Percentiles rank a stretch among this genome's conserved stretches.
Evolutionary conservation across 1,284 basidiomycete species (phyloP).

Genomic region (Puccinia novopanici): DNA sequence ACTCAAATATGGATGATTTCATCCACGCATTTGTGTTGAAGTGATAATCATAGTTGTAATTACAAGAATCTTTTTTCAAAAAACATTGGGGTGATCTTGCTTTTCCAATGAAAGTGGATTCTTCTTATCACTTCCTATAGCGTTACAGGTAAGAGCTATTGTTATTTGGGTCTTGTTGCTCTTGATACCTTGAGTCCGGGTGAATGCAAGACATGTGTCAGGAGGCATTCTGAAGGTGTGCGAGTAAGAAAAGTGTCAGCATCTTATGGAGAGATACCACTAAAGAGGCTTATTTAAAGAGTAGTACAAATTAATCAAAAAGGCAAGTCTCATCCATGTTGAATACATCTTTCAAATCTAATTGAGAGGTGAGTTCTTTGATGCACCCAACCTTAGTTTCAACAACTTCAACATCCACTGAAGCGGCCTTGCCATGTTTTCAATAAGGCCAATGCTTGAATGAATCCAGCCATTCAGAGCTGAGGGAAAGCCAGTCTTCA

Average conservation of each 20-base stretch:
- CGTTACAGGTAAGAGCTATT: conserved; percentile 17
- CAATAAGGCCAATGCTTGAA: conserved; percentile 14
- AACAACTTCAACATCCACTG: background rate
- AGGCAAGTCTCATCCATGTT: too few species aligned
- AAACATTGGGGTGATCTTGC: conserved; percentile 5
- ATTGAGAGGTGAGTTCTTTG: background rate
- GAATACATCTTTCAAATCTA: too few species aligned
- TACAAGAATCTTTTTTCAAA: background rate
- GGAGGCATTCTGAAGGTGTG: conserved; percentile 4
- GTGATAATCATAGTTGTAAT: background rate
- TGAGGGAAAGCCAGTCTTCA: conserved; percentile 7
- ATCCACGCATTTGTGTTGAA: conserved; percentile 23
- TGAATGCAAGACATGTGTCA: conserved; percentile 18
- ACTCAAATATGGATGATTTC: background rate
- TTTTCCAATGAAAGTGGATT: conserved; percentile 6
- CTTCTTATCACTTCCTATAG: conserved; percentile 1
- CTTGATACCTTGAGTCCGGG: background rate
- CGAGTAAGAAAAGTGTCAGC: too few species aligned
- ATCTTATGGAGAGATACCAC: too few species aligned
- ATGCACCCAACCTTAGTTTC: background rate
- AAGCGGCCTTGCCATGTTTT: conserved; percentile 12
- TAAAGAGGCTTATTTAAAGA: too few species aligned
- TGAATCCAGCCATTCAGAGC: conserved; percentile 12
- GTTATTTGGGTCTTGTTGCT: background rate
- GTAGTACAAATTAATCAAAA: too few species aligned